Evolutionary conservation across 352 stramenopile genomes (phyloP), one percentile per base, ranked within the genome.

Genomic region (Thraustochytrium sp.): DNA sequence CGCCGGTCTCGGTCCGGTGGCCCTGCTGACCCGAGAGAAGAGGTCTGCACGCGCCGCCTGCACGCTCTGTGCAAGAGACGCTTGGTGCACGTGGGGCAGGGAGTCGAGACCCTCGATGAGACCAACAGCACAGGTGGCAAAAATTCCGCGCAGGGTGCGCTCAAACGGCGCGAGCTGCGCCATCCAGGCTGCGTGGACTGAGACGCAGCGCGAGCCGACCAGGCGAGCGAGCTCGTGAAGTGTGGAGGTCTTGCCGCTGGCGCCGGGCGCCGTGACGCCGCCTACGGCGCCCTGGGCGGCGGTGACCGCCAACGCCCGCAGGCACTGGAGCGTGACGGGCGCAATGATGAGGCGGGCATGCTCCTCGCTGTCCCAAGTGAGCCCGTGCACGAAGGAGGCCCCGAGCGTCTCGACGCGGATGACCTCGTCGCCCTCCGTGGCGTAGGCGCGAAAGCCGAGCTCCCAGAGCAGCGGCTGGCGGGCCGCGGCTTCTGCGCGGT

Each of bases 321-420:
- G 31, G 42, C 74, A 82, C 5, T 37, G 74, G 16, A 82, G 31
- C 16, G 74, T 82, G 8, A 55, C 9, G 3, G 74, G 74, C n/a
- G 74, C 21, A 38, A 82, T 55, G 1, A 82, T 51, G 16, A 73
- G 16, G 18, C 74, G 74, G 13, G 74, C 26, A 5, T 37, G n/a
- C 8, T 55, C 53, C 16, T 11, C 3, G 26, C 3, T 29, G 37
- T 82, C 44, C 38, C 42, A 82, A 2, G 37, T 36, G 31, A 72
- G 46, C 26, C 37, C 34, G 26, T 61, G 38, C 48, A 3, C 21
- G 34, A 68, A 49, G 49, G 9, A 18, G 11, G 54, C 48, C 2
- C 31, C 46, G 34, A 49, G 42, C 29, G 54, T 55, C 40, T 82
- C 72, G 49, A 82, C 37, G 11, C 36, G 54, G 23, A 68, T 29